These are phyloP conservation scores for Pelargonium exstipulatum DNA, from an alignment of 441 rosid species.

Conservation along the genomic window DNA sequence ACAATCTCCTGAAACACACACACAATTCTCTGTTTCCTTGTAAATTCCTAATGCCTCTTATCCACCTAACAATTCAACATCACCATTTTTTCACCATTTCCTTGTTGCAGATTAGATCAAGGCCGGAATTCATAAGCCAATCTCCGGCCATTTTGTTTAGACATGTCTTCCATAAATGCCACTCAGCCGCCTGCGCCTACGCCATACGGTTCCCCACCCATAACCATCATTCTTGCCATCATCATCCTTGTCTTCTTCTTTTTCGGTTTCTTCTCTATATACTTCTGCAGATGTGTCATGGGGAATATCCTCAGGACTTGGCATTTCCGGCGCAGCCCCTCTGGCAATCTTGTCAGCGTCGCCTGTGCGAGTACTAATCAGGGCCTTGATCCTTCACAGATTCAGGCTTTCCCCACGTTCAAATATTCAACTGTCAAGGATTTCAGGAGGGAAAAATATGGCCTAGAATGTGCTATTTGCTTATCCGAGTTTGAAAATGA, in stretches of 20 bases:
- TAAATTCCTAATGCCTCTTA: neutral
- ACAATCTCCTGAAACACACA: neutral
- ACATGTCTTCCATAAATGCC: neutral
- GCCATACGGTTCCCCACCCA: conserved; percentile 32
- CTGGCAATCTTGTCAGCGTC: conserved; percentile 16
- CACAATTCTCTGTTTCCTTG: neutral
- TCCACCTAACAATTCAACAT: neutral
- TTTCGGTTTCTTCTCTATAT: conserved; percentile 49
- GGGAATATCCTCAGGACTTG: conserved; percentile 34
- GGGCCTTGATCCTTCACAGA: conserved; percentile 58
- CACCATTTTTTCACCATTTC: too few species aligned
- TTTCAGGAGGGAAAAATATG: conserved; percentile 44
- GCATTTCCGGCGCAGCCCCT: conserved; percentile 34
- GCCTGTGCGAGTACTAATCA: conserved; percentile 10
- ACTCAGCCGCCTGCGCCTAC: conserved; percentile 13
- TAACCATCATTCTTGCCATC: conserved; percentile 42
- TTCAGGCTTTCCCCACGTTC: conserved; percentile 61
- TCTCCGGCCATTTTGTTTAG: conserved; percentile 1
- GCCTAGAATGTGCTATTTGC: conserved; percentile 81
- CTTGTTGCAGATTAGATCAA: too few species aligned
- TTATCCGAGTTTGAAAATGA: conserved; percentile 59
- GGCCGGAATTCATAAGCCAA: neutral
- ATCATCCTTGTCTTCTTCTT: conserved; percentile 53
- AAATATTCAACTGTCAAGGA: conserved; percentile 55
- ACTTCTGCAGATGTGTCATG: conserved; percentile 53